Base-by-base conservation (phyloP, 495 filamentous ascomycete genomes). In the Wilcoxina mikolae region DNA sequence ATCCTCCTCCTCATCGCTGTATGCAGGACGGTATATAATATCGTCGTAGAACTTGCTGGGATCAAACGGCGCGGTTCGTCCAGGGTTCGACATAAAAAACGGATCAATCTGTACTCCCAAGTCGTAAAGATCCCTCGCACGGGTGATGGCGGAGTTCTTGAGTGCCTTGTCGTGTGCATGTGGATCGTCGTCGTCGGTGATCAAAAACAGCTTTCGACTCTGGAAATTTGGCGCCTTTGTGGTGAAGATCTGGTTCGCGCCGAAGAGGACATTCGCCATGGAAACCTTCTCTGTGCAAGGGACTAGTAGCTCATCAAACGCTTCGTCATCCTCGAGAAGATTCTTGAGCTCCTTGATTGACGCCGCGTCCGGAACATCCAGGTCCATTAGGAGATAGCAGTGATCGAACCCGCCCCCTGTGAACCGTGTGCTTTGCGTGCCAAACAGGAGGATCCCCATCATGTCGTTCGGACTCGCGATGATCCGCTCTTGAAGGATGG, bases 391-490 rank as follows among this genome's bases (percentile, higher is more conserved):
- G 10, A 95, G 79, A 67, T 99, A 95, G 68, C 89, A 95, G 66
- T 95, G 82, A 3, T 88, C 84, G 66, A 94, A 95, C 35, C 78
- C 77, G 3, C 81, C 71, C 52, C 83, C 84, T 18, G 78, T 76
- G 61, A 93, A 90, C 60, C 84, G 90, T 17, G 87, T 84, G 65
- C 85, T 76, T 66, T 93, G 74, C 0, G 90, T 96, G 11, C 88
- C 87, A 57, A 91, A 96, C 5, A 99, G 76, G n/a, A 99, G 67
- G 7, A 99, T 82, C 2, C 90, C 90, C 73, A 99, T 95, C 90
- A 95, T 94, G 60, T 96, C 91, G 64, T 81, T 86, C 0, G 93
- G 93, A 58, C 89, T 89, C 2, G 88, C 88, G 63, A 99, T 95
- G 61, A 99, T 95, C 54, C 93, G 82, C 69, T 95, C 90, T 70